Conservation (phyloP, 1,284 basidiomycete genomes). For the Quambalaria eucalypti region DNA sequence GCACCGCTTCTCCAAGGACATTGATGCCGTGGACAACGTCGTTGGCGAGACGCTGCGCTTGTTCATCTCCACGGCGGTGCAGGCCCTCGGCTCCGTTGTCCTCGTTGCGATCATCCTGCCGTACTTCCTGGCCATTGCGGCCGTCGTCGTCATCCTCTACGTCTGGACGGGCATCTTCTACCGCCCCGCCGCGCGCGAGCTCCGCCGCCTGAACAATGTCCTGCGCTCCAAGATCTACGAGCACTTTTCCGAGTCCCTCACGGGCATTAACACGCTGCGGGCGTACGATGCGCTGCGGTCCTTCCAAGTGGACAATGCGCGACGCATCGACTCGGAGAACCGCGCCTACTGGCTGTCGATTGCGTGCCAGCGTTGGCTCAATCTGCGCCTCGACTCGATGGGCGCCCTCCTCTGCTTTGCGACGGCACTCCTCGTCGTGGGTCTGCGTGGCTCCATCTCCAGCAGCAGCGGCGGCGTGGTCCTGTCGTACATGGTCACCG, state of each 20-base stretch:
- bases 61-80: slow-evolving; percentile 59
- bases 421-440: slow-evolving; percentile 70
- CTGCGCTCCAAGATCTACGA: slow-evolving; percentile 23
- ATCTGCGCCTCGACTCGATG: slow-evolving; percentile 71
- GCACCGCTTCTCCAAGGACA: slow-evolving; percentile 34
- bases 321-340: slow-evolving; percentile 17
- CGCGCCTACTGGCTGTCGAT: slow-evolving; percentile 24
- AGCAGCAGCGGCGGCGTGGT: slow-evolving; percentile 70
- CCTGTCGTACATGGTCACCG: slow-evolving; percentile 62
- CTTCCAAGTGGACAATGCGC: slow-evolving; percentile 14
- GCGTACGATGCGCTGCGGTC: slow-evolving; percentile 13
- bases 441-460: slow-evolving; percentile 63
- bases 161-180: slow-evolving; percentile 25
- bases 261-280: slow-evolving; percentile 16
- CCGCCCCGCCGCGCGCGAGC: slow-evolving; percentile 14
- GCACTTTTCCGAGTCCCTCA: slow-evolving; percentile 20
- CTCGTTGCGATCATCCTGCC: slow-evolving; percentile 67
- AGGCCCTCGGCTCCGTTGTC: slow-evolving; percentile 65
- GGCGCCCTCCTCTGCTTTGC: slow-evolving; percentile 58
- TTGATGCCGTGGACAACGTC: slow-evolving; percentile 44
- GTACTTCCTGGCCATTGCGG: slow-evolving; percentile 63
- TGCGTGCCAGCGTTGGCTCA: slow-evolving; percentile 29
- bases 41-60: slow-evolving; percentile 64
- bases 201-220: slow-evolving; percentile 10
- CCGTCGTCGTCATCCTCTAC: slow-evolving; percentile 57